These are phyloP conservation scores for Saturnispora kantuleensis DNA, from an alignment of 805 yeast genomes.

Conservation along the genomic window DNA sequence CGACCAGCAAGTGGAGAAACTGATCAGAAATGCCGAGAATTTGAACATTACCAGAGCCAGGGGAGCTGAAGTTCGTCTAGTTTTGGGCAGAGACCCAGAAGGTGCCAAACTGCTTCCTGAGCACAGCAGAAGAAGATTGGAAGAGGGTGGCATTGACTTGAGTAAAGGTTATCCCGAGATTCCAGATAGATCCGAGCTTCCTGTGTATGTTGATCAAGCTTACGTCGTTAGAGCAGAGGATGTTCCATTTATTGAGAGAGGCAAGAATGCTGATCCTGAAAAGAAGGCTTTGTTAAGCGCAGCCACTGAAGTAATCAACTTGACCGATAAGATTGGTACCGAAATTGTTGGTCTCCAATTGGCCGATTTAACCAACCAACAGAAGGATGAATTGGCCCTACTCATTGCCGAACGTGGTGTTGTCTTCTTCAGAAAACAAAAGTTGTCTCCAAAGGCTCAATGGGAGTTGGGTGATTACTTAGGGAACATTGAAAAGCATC, in stretches of 20 bases:
- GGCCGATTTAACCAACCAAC: slow-evolving; percentile 32
- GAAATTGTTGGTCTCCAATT: slow-evolving; percentile 40
- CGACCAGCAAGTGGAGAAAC: slow-evolving; percentile 11
- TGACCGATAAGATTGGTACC: slow-evolving; percentile 40
- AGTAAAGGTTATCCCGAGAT: slow-evolving; percentile 32
- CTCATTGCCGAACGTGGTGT: slow-evolving; percentile 39
- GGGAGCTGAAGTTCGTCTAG: not conserved
- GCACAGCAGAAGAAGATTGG: slow-evolving; percentile 24
- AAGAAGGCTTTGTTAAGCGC: slow-evolving; percentile 33
- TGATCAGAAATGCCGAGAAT: slow-evolving; percentile 9
- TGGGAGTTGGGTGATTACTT: slow-evolving; percentile 35
- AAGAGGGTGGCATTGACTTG: slow-evolving; percentile 28
- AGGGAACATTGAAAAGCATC: slow-evolving; percentile 36
- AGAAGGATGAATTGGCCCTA: slow-evolving; percentile 38
- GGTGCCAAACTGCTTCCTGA: slow-evolving; percentile 22
- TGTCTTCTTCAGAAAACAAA: slow-evolving; percentile 42
- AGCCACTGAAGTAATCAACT: slow-evolving; percentile 31
- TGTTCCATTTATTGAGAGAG: slow-evolving; percentile 27
- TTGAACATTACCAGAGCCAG: slow-evolving; percentile 9
- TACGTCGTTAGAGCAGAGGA: slow-evolving; percentile 27
- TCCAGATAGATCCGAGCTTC: slow-evolving; percentile 26
- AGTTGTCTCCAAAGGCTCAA: slow-evolving; percentile 34
- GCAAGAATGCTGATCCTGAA: slow-evolving; percentile 30
- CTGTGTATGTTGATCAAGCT: slow-evolving; percentile 34
- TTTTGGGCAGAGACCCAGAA: slow-evolving; percentile 12